A percentile compares a stretch with the other conserved stretches of the same genome.
phyloP scores from a whole-genome alignment of 768 basidiomycete genomes.

The Lactarius quietus region DNA sequence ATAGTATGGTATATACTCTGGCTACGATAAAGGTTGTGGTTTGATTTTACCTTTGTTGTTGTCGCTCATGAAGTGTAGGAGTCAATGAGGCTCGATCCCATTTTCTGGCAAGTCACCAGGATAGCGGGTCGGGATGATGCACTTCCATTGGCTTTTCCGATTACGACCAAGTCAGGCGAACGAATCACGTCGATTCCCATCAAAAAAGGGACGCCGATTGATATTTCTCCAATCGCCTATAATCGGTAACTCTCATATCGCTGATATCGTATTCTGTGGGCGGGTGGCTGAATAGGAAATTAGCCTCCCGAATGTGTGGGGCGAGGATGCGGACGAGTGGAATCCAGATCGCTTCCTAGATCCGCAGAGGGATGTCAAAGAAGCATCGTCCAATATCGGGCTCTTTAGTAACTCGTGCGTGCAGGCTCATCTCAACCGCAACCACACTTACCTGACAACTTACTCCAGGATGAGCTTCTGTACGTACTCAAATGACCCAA shows the following conservation, averaged over 20 bases:
- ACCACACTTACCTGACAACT: background rate
- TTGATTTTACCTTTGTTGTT: background rate
- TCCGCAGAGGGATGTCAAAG: background rate
- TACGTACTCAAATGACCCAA: background rate
- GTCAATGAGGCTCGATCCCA: slow-evolving; percentile 1
- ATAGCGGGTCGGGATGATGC: slow-evolving; percentile 2
- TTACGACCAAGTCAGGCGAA: slow-evolving; percentile 13
- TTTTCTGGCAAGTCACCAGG: background rate
- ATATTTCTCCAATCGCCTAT: background rate
- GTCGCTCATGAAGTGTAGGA: background rate
- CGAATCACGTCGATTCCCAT: slow-evolving; percentile 7
- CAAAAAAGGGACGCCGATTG: slow-evolving; percentile 7
- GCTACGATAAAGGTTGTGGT: slow-evolving; percentile 12
- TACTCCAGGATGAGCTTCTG: slow-evolving; percentile 11
- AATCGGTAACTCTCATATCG: slow-evolving; percentile 1
- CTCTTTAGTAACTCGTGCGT: slow-evolving; percentile 11
- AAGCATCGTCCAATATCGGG: slow-evolving; percentile 1
- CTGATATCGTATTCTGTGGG: background rate
- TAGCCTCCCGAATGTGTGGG: slow-evolving; percentile 13
- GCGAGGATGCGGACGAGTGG: slow-evolving; percentile 12
- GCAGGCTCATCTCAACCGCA: background rate
- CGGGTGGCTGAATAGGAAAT: too few species aligned
- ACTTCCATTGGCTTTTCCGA: slow-evolving; percentile 9
- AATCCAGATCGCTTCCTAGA: slow-evolving; percentile 12
- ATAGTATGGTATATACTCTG: background rate